Base-by-base conservation (phyloP, 495 filamentous ascomycete species). In the Alectoria sarmentosa region DNA sequence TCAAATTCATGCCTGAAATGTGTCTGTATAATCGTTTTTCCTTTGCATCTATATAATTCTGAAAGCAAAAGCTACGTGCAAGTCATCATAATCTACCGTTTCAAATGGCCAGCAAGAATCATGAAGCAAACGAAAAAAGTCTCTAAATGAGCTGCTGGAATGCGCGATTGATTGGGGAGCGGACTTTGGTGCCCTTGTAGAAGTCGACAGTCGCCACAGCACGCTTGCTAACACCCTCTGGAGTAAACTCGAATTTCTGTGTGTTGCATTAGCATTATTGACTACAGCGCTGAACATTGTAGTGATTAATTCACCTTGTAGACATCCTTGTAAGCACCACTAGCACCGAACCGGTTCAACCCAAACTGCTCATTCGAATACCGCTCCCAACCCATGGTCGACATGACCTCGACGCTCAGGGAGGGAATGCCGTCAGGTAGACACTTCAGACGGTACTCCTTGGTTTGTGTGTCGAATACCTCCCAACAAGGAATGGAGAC, bases 291-390 rank as follows among this genome's bases (percentile, higher is more conserved):
- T 32, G n/a, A 32, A 21, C 3, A 57, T 4, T 13, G 36, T 46
- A 23, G 15, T 30, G 36, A 28, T 28, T 19, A 28, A 80, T 85
- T 77, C 85, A 89, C 91, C 83, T 87, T 88, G 80, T 98, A 98
- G 61, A 98, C 92, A 72, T 98, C 86, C 87, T 96, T 95, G 82
- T 98, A 98, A 66, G 94, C 86, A 69, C 92, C 94, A 61, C 88
- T 92, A 69, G 92, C 92, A 84, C 94, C 94, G 77, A 98, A 98
- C 72, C 94, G 85, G 87, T 98, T 98, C 46, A 98, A 85, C 73
- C 94, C 94, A 73, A 98, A 98, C 80, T 98, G 94, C 85, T 98
- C 94, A 77, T 98, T 92, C 63, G 92, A 88, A 79, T 97, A 98
- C 75, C 90, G 87, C 85, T 97, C 93, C 94, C 94, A 98, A 66